Evolutionary conservation across 108 stramenopile species (phyloP).

Genomic region (Fistulifera pelliculosa): DNA sequence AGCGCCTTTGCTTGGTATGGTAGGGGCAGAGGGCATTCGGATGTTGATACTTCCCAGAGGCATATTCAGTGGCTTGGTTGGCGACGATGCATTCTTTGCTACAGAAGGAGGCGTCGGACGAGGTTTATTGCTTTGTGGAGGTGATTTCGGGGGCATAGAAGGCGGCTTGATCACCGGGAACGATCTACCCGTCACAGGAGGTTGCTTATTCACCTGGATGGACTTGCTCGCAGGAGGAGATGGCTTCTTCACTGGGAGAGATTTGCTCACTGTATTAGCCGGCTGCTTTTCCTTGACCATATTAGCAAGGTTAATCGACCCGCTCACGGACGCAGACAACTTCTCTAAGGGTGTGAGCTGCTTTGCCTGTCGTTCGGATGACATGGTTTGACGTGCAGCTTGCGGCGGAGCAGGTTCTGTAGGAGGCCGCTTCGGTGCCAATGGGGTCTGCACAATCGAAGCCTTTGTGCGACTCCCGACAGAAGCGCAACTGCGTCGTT

Average conservation of each 20-base stretch:
- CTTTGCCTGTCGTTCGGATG: conserved; percentile 1
- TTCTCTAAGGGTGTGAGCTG: conserved; percentile 2
- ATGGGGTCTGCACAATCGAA: conserved; percentile 11
- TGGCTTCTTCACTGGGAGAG: too few relatives aligned
- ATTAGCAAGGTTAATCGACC: neutral
- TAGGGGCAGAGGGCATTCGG: conserved; percentile 4
- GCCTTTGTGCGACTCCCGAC: conserved; percentile 32
- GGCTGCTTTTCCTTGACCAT: neutral
- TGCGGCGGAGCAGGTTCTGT: conserved; percentile 3
- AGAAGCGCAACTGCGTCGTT: conserved; percentile 29
- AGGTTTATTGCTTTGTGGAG: neutral
- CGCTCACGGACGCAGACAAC: neutral
- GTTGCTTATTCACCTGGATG: too few relatives aligned
- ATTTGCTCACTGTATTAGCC: too few relatives aligned
- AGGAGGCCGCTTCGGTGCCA: neutral
- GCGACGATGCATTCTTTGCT: neutral
- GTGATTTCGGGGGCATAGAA: neutral
- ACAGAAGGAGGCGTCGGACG: neutral
- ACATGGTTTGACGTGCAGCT: too few relatives aligned
- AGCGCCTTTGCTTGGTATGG: conserved; percentile 20
- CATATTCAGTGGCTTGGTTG: conserved; percentile 1
- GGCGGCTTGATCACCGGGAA: conserved; percentile 1
- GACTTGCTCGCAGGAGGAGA: too few relatives aligned
- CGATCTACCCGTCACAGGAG: too few relatives aligned
- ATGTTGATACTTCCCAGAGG: conserved; percentile 1